Conservation (phyloP, 768 basidiomycete species). For the Rhizopogon vesiculosus region DNA sequence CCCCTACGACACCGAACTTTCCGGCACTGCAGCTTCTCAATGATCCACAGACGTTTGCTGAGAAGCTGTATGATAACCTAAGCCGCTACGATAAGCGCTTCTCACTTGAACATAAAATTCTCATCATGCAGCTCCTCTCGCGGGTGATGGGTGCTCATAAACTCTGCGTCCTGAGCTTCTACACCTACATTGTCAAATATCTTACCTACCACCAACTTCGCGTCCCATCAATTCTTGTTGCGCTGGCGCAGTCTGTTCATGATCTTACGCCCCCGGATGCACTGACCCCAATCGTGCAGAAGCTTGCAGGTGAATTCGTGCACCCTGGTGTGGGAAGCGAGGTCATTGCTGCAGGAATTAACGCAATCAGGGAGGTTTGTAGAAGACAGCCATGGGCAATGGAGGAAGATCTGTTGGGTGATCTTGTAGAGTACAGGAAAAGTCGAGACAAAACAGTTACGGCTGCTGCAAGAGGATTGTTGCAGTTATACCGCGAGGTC, state of each 20-base stretch:
- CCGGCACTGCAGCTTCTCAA: slow-evolving; percentile 89
- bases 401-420: slow-evolving; percentile 90
- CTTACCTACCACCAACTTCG: slow-evolving; percentile 88
- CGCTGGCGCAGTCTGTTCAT: slow-evolving; percentile 92
- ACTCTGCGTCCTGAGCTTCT: slow-evolving; percentile 89
- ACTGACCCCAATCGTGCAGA: slow-evolving; percentile 82
- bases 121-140: slow-evolving; percentile 94
- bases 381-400: slow-evolving; percentile 94
- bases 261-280: slow-evolving; percentile 93
- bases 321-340: slow-evolving; percentile 96
- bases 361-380: slow-evolving; percentile 93
- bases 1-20: slow-evolving; percentile 58
- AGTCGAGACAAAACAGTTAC: slow-evolving; percentile 92
- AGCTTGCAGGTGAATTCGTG: slow-evolving; percentile 93
- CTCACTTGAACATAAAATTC: slow-evolving; percentile 93
- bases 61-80: slow-evolving; percentile 86
- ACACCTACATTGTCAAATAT: slow-evolving; percentile 94
- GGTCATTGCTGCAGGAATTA: slow-evolving; percentile 95
- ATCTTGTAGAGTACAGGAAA: slow-evolving; percentile 93
- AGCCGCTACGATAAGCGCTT: slow-evolving; percentile 90
- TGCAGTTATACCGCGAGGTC: slow-evolving; percentile 92
- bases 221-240: slow-evolving; percentile 89
- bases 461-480: slow-evolving; percentile 80
- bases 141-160: slow-evolving; percentile 93
- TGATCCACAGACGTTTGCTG: slow-evolving; percentile 93